Conservation (phyloP, 176 grass and related monocot genomes). For the Poa annua region DNA sequence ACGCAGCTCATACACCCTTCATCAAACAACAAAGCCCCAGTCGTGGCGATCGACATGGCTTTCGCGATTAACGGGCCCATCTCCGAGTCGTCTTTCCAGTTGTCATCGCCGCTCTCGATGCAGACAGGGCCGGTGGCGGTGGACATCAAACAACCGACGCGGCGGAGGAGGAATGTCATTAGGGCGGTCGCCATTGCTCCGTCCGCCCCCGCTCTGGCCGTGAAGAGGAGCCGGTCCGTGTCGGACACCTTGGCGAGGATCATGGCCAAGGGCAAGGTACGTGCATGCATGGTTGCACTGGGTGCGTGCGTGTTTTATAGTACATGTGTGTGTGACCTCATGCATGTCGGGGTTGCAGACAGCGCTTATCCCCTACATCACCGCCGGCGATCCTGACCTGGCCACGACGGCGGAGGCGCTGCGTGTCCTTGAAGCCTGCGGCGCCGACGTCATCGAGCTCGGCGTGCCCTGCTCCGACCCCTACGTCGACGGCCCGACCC, state of each 20-base stretch:
- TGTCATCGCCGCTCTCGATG: background rate
- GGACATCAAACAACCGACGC: background rate
- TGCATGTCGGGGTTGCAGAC: background rate
- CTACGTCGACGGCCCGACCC: background rate
- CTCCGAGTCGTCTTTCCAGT: background rate
- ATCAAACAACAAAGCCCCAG: no score
- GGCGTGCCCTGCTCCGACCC: background rate
- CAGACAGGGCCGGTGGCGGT: background rate
- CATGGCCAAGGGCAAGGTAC: constrained; percentile 3
- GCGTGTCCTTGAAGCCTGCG: background rate
- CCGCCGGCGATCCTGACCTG: background rate
- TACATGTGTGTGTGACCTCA: no score
- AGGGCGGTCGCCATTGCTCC: background rate
- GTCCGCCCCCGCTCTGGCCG: background rate
- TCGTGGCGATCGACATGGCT: no score
- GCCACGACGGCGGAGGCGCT: background rate
- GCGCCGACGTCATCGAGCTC: background rate
- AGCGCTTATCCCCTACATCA: background rate
- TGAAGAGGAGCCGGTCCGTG: background rate
- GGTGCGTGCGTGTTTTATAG: no score
- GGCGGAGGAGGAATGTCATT: background rate
- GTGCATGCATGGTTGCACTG: background rate
- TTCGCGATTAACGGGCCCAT: background rate
- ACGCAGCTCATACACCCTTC: no score
- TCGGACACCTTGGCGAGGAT: background rate